Evolutionary conservation across 2,329 filamentous ascomycete species (phyloP), one percentile per base, ranked within the genome.

Genomic region (Xylaria sp.): DNA sequence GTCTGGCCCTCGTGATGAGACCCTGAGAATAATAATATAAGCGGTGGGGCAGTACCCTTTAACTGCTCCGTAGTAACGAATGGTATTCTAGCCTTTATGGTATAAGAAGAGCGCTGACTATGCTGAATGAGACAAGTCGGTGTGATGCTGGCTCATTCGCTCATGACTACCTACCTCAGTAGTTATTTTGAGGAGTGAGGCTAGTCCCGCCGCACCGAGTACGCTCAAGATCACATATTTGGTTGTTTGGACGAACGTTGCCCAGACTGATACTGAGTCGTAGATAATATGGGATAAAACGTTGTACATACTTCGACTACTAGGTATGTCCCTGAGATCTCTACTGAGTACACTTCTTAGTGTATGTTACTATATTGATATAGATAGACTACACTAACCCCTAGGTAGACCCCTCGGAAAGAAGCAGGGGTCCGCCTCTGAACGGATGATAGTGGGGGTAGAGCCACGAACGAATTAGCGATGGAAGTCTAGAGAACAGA

Each of bases 401-500:
- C n/a, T n/a, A n/a, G n/a, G n/a, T 28, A 44, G 54, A 52, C 59
- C 55, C 39, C 32, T 65, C 57, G 61, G 60, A 37, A 62, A 28
- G 37, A 65, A 65, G 48, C 59, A 71, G 50, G 63, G 59, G 63
- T 59, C 64, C 63, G 59, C 68, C 67, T 68, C 70, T 69, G 68
- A 57, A 70, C 68, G 70, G 68, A 70, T 67, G 67, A 73, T 70
- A 59, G 74, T 74, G 74, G 73, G 65, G 74, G 60, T 52, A 52
- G 65, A 65, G 71, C 61, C 62, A 59, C 61, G 55, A 63, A 68
- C 46, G 37, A 72, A 60, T 65, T 72, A 61, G 59, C 28, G 71
- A 73, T 71, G 63, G 70, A 72, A 75, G 65, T 66, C 54, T 9
- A 61, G 25, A 68, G 70, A 71, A 69, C 56, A 50, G 37, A 34